Percentiles rank a stretch among this genome's conserved stretches.
Evolutionary conservation across 73 alveolate genomes (phyloP).

Genomic region (Symbiodinium pilosum): DNA sequence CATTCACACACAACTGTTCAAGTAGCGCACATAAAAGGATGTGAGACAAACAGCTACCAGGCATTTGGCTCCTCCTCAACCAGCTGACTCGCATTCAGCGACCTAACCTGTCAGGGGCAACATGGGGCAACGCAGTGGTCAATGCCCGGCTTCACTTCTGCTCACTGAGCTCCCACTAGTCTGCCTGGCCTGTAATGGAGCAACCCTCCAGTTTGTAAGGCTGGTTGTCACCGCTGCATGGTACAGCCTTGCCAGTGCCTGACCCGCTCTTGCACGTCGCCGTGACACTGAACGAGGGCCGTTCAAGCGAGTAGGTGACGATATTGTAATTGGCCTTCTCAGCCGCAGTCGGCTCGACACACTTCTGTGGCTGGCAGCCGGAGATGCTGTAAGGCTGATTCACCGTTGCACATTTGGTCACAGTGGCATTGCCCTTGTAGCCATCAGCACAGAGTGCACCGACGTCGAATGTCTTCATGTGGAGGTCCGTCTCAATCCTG

Average conservation of each 20-base stretch:
- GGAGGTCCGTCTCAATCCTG: constrained; percentile 44
- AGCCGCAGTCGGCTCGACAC: constrained; percentile 26
- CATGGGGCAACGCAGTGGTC: too few relatives aligned
- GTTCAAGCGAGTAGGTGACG: constrained; percentile 50
- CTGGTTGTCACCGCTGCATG: constrained; percentile 38
- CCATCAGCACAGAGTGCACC: constrained; percentile 47
- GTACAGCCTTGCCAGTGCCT: constrained; percentile 6
- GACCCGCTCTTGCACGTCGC: constrained; percentile 46
- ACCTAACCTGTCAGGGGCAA: too few relatives aligned
- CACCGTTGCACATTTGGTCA: not conserved
- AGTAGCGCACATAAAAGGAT: too few relatives aligned
- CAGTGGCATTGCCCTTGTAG: constrained; percentile 17
- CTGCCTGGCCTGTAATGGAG: not conserved
- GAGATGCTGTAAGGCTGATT: constrained; percentile 32
- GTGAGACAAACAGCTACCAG: too few relatives aligned
- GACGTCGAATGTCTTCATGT: constrained; percentile 41
- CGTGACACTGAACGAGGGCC: constrained; percentile 61
- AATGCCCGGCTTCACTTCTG: too few relatives aligned
- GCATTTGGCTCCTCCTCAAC: too few relatives aligned
- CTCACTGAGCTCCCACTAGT: too few relatives aligned
- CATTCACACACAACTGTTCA: too few relatives aligned
- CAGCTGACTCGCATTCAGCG: too few relatives aligned
- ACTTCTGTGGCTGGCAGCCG: constrained; percentile 51
- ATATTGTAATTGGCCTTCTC: constrained; percentile 77
- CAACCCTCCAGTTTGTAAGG: constrained; percentile 62